Conservation (phyloP, 306 rosid species). For the Lathyrus oleraceus region DNA sequence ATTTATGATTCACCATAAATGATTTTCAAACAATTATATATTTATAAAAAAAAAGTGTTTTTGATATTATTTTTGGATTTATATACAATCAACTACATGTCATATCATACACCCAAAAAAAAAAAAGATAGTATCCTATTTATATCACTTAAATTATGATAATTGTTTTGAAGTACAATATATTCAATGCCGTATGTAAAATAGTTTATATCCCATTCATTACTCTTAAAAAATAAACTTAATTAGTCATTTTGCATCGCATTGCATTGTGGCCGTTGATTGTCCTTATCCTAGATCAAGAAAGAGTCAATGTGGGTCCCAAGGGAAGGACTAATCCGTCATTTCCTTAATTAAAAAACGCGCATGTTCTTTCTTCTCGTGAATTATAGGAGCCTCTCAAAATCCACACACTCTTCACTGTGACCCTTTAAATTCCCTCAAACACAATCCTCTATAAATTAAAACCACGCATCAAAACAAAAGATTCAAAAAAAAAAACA, state of each 20-base stretch:
- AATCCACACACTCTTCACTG: constrained; percentile 36
- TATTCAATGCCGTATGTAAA: not conserved
- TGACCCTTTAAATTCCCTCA: not conserved
- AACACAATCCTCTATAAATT: constrained; percentile 35
- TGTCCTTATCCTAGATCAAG: constrained; percentile 14
- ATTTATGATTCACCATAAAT: no score
- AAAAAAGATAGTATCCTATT: not conserved
- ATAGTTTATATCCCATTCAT: not conserved
- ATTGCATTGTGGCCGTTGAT: constrained; percentile 10
- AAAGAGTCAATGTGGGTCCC: constrained; percentile 35
- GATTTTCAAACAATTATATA: no score
- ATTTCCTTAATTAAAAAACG: not conserved
- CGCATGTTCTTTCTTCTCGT: constrained; percentile 52
- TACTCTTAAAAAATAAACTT: not conserved
- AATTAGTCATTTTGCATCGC: not conserved
- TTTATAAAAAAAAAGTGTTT: not conserved
- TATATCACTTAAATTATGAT: not conserved
- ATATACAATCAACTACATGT: not conserved
- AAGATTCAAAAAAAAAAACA: not conserved
- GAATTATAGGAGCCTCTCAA: constrained; percentile 74
- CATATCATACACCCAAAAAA: not conserved
- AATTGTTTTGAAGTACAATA: not conserved
- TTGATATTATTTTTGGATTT: not conserved
- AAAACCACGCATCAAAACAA: constrained; percentile 1
- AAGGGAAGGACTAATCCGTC: constrained; percentile 20